phyloP scores from a whole-genome alignment of 164 flowering plant species.

The Vitis amurensis region DNA sequence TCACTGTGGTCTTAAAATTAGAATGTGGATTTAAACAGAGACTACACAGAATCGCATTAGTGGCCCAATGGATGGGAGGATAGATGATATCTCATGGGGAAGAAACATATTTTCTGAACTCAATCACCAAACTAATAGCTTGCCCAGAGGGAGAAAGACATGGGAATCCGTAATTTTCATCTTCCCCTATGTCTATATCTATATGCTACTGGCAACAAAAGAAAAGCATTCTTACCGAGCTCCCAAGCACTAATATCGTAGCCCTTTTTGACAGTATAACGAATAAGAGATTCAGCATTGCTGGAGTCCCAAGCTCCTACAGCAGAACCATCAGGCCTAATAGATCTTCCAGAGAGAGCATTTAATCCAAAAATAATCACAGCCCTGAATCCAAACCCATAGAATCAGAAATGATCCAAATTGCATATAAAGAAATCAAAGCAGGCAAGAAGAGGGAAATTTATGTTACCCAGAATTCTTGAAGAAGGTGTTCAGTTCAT shows the following conservation, averaged over 20 bases:
- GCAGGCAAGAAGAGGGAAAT: background rate
- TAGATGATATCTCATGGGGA: too few relatives aligned
- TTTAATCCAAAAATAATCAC: constrained; percentile 74
- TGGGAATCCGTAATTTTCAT: background rate
- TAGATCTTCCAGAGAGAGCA: constrained; percentile 61
- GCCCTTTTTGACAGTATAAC: constrained; percentile 60
- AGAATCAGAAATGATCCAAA: background rate
- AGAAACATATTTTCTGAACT: too few relatives aligned
- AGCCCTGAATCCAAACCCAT: constrained; percentile 50
- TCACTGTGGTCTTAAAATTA: too few relatives aligned
- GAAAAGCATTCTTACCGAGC: constrained; percentile 56
- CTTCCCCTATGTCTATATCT: background rate
- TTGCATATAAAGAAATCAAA: background rate
- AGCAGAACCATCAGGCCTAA: constrained; percentile 37
- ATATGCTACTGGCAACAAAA: background rate
- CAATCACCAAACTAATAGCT: background rate
- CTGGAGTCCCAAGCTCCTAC: constrained; percentile 72
- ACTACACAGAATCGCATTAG: too few relatives aligned
- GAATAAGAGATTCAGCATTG: constrained; percentile 70
- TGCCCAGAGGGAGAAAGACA: background rate
- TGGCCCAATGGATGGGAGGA: too few relatives aligned
- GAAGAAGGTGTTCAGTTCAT: constrained; percentile 74
- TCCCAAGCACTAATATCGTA: constrained; percentile 83
- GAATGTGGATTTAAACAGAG: too few relatives aligned
- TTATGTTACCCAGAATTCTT: constrained; percentile 55